Evolutionary conservation across 2,329 filamentous ascomycete species (phyloP).

Genomic region (Claviceps sp.): DNA sequence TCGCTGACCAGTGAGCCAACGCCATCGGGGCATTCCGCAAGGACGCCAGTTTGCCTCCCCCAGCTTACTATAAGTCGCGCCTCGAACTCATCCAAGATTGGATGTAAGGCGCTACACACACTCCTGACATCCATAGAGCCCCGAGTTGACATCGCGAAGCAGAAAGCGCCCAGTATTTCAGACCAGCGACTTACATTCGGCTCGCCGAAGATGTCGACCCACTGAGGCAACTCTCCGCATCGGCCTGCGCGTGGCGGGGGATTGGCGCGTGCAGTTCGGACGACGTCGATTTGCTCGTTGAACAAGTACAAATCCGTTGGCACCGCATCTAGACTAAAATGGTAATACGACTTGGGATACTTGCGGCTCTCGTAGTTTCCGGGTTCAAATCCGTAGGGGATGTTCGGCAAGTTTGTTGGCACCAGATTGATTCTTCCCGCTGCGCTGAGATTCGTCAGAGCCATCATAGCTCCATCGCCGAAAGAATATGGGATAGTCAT

Average conservation of each 20-base stretch:
- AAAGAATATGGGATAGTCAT: constrained; percentile 42
- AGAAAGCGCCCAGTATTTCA: constrained; percentile 46
- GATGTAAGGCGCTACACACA: constrained; percentile 41
- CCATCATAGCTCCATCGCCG: constrained; percentile 53
- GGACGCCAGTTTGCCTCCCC: constrained; percentile 39
- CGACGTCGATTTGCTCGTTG: constrained; percentile 33
- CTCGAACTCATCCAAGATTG: constrained; percentile 50
- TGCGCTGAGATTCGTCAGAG: constrained; percentile 51
- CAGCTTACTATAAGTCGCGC: constrained; percentile 44
- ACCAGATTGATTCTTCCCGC: constrained; percentile 40
- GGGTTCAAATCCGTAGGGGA: constrained; percentile 58
- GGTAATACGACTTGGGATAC: constrained; percentile 51
- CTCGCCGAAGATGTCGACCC: constrained; percentile 55
- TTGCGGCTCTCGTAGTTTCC: constrained; percentile 58
- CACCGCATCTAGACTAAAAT: constrained; percentile 46
- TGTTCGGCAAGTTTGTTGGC: constrained; percentile 40
- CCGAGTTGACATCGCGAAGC: constrained; percentile 49
- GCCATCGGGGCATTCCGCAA: constrained; percentile 27
- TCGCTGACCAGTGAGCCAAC: constrained; percentile 36
- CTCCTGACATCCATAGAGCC: constrained; percentile 40
- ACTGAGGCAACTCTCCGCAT: constrained; percentile 48
- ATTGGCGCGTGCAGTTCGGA: constrained; percentile 20
- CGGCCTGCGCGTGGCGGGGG: constrained; percentile 30
- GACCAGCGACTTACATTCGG: constrained; percentile 49
- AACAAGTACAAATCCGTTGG: constrained; percentile 52